A percentile compares a stretch with the other conserved stretches of the same genome.
These are phyloP conservation scores for Stygiomarasmius scandens DNA, from an alignment of 1,284 basidiomycete genomes.

Conservation along the genomic window DNA sequence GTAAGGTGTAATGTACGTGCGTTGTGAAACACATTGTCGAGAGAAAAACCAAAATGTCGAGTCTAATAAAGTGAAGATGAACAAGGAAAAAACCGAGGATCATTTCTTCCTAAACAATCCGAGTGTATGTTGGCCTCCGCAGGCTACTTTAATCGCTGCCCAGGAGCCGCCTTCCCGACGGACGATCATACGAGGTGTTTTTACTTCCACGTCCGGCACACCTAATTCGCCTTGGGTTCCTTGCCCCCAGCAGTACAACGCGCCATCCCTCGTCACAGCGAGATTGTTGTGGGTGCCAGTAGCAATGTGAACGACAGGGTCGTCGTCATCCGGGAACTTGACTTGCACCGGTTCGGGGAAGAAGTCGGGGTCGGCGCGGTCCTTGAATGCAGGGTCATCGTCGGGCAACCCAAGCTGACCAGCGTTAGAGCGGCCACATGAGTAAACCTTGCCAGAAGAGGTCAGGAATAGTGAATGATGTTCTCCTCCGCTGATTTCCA, in stretches of 20 bases:
- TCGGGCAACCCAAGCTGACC: constrained; percentile 77
- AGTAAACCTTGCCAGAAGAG: constrained; percentile 81
- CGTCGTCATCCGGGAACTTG: constrained; percentile 68
- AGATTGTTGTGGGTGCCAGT: constrained; percentile 84
- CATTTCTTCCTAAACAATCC: constrained; percentile 66
- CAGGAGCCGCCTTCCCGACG: constrained; percentile 70
- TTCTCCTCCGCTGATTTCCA: constrained; percentile 77
- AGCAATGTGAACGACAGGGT: constrained; percentile 76
- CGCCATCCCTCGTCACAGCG: constrained; percentile 77
- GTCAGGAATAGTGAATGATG: constrained; percentile 91
- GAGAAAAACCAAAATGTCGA: constrained; percentile 71
- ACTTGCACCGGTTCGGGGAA: constrained; percentile 68
- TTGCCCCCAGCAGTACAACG: constrained; percentile 86
- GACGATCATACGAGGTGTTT: constrained; percentile 64
- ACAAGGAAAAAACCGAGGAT: not conserved
- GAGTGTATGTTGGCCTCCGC: constrained; percentile 74
- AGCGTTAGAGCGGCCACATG: constrained; percentile 78
- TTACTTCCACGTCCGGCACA: constrained; percentile 60
- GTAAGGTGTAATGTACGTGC: not conserved
- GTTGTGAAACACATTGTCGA: not conserved
- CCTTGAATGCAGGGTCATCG: constrained; percentile 59
- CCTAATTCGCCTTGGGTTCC: constrained; percentile 75
- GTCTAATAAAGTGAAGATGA: constrained; percentile 63
- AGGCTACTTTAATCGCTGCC: constrained; percentile 60
- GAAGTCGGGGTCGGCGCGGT: constrained; percentile 53